Conservation (phyloP, 2,329 filamentous ascomycete species). For the Nemania serpens region DNA sequence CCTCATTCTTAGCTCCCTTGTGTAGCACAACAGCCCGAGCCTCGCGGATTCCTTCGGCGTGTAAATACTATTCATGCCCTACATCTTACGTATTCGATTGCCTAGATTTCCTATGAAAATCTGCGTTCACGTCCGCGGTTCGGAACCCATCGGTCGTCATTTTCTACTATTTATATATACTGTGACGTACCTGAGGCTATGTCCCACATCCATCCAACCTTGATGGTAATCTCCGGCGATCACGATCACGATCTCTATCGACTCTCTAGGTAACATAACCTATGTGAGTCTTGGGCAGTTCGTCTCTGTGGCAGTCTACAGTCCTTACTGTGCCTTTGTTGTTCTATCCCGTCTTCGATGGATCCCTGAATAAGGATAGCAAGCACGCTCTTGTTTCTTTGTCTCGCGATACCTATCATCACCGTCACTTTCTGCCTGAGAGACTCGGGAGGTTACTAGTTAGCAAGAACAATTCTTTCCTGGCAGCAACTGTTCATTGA, state of each 20-base stretch:
- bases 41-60: conserved; percentile 25
- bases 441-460: background rate
- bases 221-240: background rate
- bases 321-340: background rate
- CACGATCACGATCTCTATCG: too few species aligned
- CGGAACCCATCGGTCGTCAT: background rate
- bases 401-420: conserved; percentile 4
- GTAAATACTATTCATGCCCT: background rate
- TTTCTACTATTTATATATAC: background rate
- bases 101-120: background rate
- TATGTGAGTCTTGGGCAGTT: too few species aligned
- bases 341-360: conserved; percentile 1
- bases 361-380: conserved; percentile 6
- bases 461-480: background rate
- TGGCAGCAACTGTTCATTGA: background rate
- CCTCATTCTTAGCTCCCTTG: background rate
- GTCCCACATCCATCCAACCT: background rate
- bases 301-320: background rate
- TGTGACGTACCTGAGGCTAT: background rate
- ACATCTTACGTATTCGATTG: conserved; percentile 23
- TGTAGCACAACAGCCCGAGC: conserved; percentile 1
- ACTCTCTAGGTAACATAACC: too few species aligned
- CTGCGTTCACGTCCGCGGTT: background rate
- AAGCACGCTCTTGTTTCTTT: conserved; percentile 5
- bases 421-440: background rate